These are phyloP conservation scores for Vicia villosa DNA, from an alignment of 306 rosid species.

Conservation along the genomic window DNA sequence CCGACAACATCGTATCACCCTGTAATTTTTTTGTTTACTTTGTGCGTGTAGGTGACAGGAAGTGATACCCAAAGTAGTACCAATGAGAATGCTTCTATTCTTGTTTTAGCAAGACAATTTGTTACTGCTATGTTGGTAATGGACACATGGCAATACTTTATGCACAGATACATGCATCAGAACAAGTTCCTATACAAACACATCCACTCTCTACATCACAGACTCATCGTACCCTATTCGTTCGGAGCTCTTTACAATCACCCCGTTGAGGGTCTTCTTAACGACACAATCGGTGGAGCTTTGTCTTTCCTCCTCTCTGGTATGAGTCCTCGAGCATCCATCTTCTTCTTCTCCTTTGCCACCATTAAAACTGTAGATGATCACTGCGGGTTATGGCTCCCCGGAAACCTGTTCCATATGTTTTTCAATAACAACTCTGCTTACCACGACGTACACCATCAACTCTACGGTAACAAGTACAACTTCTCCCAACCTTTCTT, in stretches of 20 bases:
- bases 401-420: conserved; percentile 82
- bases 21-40: neutral
- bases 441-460: conserved; percentile 93
- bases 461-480: conserved; percentile 91
- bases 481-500: conserved; percentile 97
- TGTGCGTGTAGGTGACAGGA: conserved; percentile 66
- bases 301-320: conserved; percentile 86
- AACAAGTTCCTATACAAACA: conserved; percentile 94
- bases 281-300: conserved; percentile 93
- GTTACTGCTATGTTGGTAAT: conserved; percentile 78
- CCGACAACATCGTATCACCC: neutral
- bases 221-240: conserved; percentile 85
- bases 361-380: conserved; percentile 94
- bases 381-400: conserved; percentile 91
- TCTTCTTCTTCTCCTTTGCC: conserved; percentile 96
- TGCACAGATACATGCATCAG: conserved; percentile 98
- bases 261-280: conserved; percentile 93
- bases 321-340: conserved; percentile 85
- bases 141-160: conserved; percentile 98
- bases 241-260: conserved; percentile 96
- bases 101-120: conserved; percentile 66
- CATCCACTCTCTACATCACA: conserved; percentile 90
- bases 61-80: conserved; percentile 44
- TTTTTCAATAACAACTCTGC: conserved; percentile 84
- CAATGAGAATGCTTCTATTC: conserved; percentile 49